A percentile compares a stretch with the other conserved stretches of the same genome.
Evolutionary conservation across 805 yeast genomes (phyloP).

Genomic region (Tetrapisispora pingtungensis): DNA sequence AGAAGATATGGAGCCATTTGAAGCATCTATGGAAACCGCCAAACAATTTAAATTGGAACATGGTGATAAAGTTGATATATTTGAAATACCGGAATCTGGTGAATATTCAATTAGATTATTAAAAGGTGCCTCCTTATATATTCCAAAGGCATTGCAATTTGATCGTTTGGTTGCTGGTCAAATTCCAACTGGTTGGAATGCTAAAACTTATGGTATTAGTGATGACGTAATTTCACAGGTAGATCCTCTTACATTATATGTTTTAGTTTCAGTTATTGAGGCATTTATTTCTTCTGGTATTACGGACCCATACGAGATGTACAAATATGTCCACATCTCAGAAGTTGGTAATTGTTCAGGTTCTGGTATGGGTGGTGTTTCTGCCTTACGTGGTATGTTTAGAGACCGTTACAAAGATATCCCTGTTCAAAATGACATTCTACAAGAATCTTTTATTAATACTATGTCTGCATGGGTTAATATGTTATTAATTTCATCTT

Average conservation of each 20-base stretch:
- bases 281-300: slow-evolving; percentile 91
- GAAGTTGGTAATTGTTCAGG: slow-evolving; percentile 99
- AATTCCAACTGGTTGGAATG: slow-evolving; percentile 98
- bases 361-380: slow-evolving; percentile 99
- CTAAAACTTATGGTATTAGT: slow-evolving; percentile 85
- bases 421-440: slow-evolving; percentile 93
- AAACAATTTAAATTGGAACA: slow-evolving; percentile 89
- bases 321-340: slow-evolving; percentile 94
- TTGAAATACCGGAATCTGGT: slow-evolving; percentile 80
- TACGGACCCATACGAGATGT: slow-evolving; percentile 97
- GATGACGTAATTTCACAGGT: slow-evolving; percentile 92
- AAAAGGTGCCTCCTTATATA: slow-evolving; percentile 83
- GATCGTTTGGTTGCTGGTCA: slow-evolving; percentile 70
- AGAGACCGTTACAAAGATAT: slow-evolving; percentile 84
- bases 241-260: slow-evolving; percentile 89
- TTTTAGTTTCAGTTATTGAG: slow-evolving; percentile 88
- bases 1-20: slow-evolving; percentile 94
- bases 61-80: slow-evolving; percentile 86
- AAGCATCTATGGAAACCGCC: slow-evolving; percentile 90
- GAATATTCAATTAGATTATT: slow-evolving; percentile 83
- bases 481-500: slow-evolving; percentile 90
- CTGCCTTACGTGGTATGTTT: slow-evolving; percentile 96
- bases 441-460: slow-evolving; percentile 97
- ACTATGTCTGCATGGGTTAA: slow-evolving; percentile 99
- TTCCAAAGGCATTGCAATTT: slow-evolving; percentile 69